Conservation (phyloP, 768 basidiomycete species). For the Mycena capillaripes region DNA sequence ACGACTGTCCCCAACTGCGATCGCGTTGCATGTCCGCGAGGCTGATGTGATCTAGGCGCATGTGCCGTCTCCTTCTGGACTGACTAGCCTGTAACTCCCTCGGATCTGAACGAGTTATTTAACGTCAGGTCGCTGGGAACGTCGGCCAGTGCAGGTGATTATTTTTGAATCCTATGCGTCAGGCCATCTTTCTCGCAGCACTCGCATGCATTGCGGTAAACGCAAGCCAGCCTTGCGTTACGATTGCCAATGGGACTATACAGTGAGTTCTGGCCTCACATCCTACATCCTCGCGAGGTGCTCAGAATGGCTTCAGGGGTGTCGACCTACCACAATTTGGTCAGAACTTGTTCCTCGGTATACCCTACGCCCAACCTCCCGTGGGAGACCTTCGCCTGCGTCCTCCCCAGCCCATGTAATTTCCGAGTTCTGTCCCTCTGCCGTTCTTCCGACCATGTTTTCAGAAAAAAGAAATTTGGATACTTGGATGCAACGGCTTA, state of each 20-base stretch:
- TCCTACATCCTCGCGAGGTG: neutral
- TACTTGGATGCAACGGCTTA: neutral
- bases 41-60: neutral
- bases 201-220: neutral
- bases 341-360: neutral
- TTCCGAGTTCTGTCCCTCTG: neutral
- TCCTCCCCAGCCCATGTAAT: neutral
- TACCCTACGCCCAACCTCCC: neutral
- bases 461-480: neutral
- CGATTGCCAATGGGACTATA: neutral
- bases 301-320: neutral
- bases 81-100: neutral
- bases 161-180: conserved; percentile 1
- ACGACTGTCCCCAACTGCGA: neutral
- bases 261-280: neutral
- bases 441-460: neutral
- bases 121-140: neutral
- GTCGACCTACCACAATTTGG: conserved; percentile 2
- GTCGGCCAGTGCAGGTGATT: neutral
- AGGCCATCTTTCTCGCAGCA: neutral
- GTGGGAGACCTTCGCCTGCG: neutral
- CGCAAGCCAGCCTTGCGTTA: neutral
- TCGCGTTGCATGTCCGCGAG: neutral
- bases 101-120: neutral
- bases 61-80: neutral